A percentile compares a stretch with the other conserved stretches of the same genome.
phyloP scores from a whole-genome alignment of 2,329 filamentous ascomycete genomes.

The Trichoderma simmonsii region DNA sequence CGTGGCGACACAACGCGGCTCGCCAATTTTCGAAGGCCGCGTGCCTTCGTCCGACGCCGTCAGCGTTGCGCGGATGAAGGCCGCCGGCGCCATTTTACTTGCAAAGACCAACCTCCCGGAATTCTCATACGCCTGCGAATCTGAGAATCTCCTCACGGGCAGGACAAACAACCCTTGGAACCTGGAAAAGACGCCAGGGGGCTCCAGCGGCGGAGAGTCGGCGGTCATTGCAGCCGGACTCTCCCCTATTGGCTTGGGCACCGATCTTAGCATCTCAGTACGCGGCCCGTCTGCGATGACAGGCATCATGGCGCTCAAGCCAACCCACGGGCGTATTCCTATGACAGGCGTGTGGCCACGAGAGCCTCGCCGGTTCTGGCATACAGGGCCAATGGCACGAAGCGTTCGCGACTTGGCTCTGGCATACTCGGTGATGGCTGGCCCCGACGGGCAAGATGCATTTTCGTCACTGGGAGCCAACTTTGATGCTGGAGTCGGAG shows the following conservation, averaged over 20 bases:
- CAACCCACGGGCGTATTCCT: background rate
- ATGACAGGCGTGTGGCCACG: background rate
- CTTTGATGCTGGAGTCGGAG: background rate
- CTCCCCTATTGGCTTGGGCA: background rate
- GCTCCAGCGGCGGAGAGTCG: background rate
- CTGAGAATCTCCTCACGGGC: background rate
- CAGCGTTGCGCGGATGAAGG: background rate
- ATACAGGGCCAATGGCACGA: background rate
- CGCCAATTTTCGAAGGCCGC: background rate
- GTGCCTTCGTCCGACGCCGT: background rate
- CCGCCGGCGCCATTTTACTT: background rate
- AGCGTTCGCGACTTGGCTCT: slow-evolving; percentile 1
- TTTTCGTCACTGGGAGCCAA: background rate
- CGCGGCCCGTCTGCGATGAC: background rate
- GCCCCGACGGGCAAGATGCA: background rate
- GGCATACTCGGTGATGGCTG: background rate
- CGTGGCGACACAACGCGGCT: background rate
- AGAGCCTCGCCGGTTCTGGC: background rate
- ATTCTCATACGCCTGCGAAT: too few species aligned
- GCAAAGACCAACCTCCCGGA: background rate
- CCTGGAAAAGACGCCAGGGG: background rate
- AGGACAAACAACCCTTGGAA: background rate
- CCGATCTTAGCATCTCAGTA: background rate
- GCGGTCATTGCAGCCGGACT: background rate
- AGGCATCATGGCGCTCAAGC: background rate